These are phyloP conservation scores for Penicillium sclerotiorum DNA, from an alignment of 2,329 filamentous ascomycete species.

Conservation along the genomic window DNA sequence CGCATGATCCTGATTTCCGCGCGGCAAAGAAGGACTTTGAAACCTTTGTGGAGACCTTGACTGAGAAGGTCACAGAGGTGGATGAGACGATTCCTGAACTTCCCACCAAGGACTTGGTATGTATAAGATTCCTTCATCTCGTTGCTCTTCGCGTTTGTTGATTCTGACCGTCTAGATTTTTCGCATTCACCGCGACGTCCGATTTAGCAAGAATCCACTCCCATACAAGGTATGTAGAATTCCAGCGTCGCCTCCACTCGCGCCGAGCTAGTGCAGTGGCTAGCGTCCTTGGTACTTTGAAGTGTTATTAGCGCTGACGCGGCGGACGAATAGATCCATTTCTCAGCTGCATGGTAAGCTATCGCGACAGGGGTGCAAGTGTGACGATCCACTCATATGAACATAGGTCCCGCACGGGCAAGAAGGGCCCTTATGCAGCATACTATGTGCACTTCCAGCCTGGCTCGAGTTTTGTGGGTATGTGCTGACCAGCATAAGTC, in stretches of 20 bases:
- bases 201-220: conserved; percentile 81
- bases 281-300: conserved; percentile 16
- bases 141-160: background rate
- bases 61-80: conserved; percentile 67
- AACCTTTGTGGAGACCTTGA: conserved; percentile 72
- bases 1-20: conserved; percentile 78
- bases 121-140: background rate
- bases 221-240: conserved; percentile 74
- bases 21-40: conserved; percentile 79
- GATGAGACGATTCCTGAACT: conserved; percentile 86
- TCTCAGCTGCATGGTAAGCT: conserved; percentile 74
- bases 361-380: conserved; percentile 6
- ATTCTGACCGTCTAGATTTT: conserved; percentile 59
- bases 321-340: conserved; percentile 64
- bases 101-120: conserved; percentile 76
- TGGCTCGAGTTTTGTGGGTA: conserved; percentile 69
- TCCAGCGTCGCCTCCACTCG: conserved; percentile 1
- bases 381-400: conserved; percentile 23
- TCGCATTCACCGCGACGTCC: conserved; percentile 82
- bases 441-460: conserved; percentile 88
- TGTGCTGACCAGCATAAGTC: conserved; percentile 28
- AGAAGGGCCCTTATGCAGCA: conserved; percentile 83
- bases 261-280: conserved; percentile 4
- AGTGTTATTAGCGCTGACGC: conserved; percentile 21
- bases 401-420: conserved; percentile 73